These are phyloP conservation scores for Candida germanica DNA, from an alignment of 805 yeast species.

Conservation along the genomic window DNA sequence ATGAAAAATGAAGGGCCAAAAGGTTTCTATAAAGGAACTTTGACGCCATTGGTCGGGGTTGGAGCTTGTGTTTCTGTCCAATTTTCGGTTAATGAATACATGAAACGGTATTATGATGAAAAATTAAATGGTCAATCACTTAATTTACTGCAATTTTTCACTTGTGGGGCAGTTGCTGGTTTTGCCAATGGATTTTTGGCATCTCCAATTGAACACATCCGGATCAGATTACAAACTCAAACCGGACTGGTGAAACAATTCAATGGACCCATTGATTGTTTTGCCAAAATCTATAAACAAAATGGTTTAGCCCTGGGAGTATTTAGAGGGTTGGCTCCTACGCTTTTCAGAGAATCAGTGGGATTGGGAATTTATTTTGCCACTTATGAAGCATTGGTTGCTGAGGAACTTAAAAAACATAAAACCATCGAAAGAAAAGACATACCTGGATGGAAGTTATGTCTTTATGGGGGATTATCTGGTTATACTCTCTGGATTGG, in stretches of 20 bases:
- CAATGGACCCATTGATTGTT: slow-evolving; percentile 73
- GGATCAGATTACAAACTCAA: slow-evolving; percentile 92
- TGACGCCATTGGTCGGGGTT: slow-evolving; percentile 50
- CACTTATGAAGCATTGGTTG: slow-evolving; percentile 85
- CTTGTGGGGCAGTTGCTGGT: slow-evolving; percentile 90
- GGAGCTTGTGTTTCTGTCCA: slow-evolving; percentile 98
- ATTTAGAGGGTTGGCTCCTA: slow-evolving; percentile 80
- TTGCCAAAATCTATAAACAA: slow-evolving; percentile 50
- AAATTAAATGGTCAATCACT: slow-evolving; percentile 47
- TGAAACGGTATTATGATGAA: slow-evolving; percentile 72
- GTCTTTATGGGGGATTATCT: slow-evolving; percentile 84
- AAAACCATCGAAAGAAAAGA: slow-evolving; percentile 54
- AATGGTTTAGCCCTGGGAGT: slow-evolving; percentile 56
- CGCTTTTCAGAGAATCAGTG: slow-evolving; percentile 77
- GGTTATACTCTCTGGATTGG: slow-evolving; percentile 89
- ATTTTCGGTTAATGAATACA: slow-evolving; percentile 89
- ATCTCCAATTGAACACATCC: slow-evolving; percentile 90
- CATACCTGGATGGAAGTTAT: slow-evolving; percentile 83
- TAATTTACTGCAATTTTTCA: slow-evolving; percentile 64
- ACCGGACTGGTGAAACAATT: slow-evolving; percentile 51
- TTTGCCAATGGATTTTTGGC: slow-evolving; percentile 85
- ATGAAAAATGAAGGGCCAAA: slow-evolving; percentile 43
- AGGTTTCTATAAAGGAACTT: slow-evolving; percentile 45
- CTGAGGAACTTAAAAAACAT: slow-evolving; percentile 49
- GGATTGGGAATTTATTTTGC: slow-evolving; percentile 89